Conservation (phyloP, 495 filamentous ascomycete species). For the Tricharina praecox region DNA sequence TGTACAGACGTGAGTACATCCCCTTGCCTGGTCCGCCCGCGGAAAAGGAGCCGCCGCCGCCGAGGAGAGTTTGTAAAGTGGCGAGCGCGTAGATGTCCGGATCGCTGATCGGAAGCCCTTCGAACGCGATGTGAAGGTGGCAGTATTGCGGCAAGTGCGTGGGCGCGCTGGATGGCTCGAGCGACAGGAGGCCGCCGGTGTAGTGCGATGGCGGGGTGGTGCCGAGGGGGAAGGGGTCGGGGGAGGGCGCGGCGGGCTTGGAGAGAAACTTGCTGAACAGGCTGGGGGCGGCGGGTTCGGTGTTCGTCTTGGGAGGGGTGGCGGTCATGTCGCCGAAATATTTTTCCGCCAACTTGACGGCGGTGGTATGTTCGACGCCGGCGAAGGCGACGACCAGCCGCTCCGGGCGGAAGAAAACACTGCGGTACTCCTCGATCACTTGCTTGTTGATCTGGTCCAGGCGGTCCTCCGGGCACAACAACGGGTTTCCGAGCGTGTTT, state of each 20-base stretch:
- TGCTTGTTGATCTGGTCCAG: slow-evolving; percentile 56
- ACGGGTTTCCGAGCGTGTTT: slow-evolving; percentile 86
- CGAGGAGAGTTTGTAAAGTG: slow-evolving; percentile 89
- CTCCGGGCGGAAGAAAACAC: slow-evolving; percentile 73
- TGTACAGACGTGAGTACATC: slow-evolving; percentile 96
- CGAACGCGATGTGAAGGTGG: slow-evolving; percentile 88
- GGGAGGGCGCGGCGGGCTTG: slow-evolving; percentile 53
- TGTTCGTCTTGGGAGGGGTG: slow-evolving; percentile 7
- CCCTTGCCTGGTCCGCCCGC: slow-evolving; percentile 95
- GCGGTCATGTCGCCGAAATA: slow-evolving; percentile 81
- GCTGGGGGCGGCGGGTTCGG: slow-evolving; percentile 40
- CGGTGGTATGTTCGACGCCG: slow-evolving; percentile 66
- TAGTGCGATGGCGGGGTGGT: slow-evolving; percentile 50
- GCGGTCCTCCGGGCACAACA: slow-evolving; percentile 78
- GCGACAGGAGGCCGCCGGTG: slow-evolving; percentile 77
- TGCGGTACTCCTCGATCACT: slow-evolving; percentile 61
- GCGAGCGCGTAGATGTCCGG: slow-evolving; percentile 92
- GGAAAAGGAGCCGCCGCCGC: slow-evolving; percentile 92
- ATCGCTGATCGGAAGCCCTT: slow-evolving; percentile 77
- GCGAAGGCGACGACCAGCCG: slow-evolving; percentile 89
- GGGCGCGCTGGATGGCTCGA: slow-evolving; percentile 62
- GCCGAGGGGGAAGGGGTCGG: slow-evolving; percentile 41
- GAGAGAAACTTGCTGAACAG: slow-evolving; percentile 86
- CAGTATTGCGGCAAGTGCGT: slow-evolving; percentile 62
- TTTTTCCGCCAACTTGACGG: slow-evolving; percentile 60